Conservation (phyloP, 768 basidiomycete species). For the Amanita subjunquillea region DNA sequence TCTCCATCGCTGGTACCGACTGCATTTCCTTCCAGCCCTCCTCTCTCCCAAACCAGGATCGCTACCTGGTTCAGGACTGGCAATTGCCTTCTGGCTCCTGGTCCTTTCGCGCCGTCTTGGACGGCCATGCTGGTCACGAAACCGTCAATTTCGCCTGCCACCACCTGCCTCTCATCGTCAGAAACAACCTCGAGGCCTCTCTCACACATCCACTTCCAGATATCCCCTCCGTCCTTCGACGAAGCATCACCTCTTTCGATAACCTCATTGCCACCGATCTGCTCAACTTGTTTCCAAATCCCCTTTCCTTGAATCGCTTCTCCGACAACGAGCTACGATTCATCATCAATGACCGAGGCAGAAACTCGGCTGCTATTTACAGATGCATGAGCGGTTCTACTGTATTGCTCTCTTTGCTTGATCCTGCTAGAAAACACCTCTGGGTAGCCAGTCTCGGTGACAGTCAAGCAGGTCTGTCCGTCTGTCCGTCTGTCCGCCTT, state of each 20-base stretch:
- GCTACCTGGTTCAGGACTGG: conserved; percentile 32
- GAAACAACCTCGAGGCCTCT: conserved; percentile 13
- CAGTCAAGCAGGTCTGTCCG: conserved; percentile 36
- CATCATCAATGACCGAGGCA: conserved; percentile 30
- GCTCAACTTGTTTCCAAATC: conserved; percentile 31
- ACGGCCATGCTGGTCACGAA: conserved; percentile 42
- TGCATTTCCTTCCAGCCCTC: conserved; percentile 38
- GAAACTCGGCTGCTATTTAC: conserved; percentile 23
- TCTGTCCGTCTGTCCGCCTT: conserved; percentile 12
- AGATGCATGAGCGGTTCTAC: conserved; percentile 45
- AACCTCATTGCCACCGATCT: conserved; percentile 24
- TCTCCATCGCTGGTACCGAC: conserved; percentile 23
- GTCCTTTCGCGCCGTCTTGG: conserved; percentile 36
- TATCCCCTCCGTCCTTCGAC: conserved; percentile 21
- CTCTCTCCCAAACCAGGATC: conserved; percentile 36
- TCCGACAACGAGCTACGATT: conserved; percentile 27
- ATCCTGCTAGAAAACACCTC: conserved; percentile 29
- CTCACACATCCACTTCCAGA: background rate
- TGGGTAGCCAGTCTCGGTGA: conserved; percentile 53
- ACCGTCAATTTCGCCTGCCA: conserved; percentile 29
- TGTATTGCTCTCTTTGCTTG: conserved; percentile 34
- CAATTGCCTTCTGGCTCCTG: conserved; percentile 25
- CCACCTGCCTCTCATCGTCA: conserved; percentile 22
- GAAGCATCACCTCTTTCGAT: conserved; percentile 29
- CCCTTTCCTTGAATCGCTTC: conserved; percentile 18